Base-by-base conservation (phyloP, 2,329 filamentous ascomycete species). In the Aspergillus niger region DNA sequence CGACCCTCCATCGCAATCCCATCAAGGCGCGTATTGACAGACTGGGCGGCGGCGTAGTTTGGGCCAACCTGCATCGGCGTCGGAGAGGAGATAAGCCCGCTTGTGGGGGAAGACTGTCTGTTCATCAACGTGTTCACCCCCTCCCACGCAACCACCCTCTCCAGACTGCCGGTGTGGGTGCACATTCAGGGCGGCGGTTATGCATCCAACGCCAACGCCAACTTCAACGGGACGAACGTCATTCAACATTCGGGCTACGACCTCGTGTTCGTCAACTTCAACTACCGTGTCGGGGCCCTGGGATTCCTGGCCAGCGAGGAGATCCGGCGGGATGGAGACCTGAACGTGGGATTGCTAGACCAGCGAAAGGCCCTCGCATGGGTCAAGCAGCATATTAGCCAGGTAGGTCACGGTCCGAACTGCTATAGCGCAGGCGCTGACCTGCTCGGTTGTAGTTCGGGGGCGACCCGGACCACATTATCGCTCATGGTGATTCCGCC, bases 231-330 rank as follows among this genome's bases (percentile, higher is more conserved):
- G 1, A 81, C 79, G 1, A 83, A 81, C 1, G 74, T 91, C 1
- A 78, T 86, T n/a, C 71, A 76, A 4, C 84, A 84, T 0, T 82
- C 82, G 41, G 77, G 81, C 32, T 74, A 82, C 59, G 77, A 83
- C 49, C 85, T 91, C 41, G 76, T 91, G 0, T 83, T 91, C 0
- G 86, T 90, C 74, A 91, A 90, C 73, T 91, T 91, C 71, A 58
- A 58, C 17, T 58, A 58, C 26, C 81, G 86, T 8, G 83, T 89
- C 11, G 85, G 85, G 0, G 72, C 85, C 0, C 85, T 82, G 67
- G 87, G 87, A 0, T 89, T 89, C 65, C 77, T 89, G 1, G 81
- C 85, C 0, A 82, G 85, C 52, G 79, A 85, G 48, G 77, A 81
- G 44, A 78, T 89, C 20, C 79, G 80, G 49, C 68, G 76, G 3